These are phyloP conservation scores for Xylariales sp. DNA, from an alignment of 2,329 filamentous ascomycete genomes.

Conservation along the genomic window DNA sequence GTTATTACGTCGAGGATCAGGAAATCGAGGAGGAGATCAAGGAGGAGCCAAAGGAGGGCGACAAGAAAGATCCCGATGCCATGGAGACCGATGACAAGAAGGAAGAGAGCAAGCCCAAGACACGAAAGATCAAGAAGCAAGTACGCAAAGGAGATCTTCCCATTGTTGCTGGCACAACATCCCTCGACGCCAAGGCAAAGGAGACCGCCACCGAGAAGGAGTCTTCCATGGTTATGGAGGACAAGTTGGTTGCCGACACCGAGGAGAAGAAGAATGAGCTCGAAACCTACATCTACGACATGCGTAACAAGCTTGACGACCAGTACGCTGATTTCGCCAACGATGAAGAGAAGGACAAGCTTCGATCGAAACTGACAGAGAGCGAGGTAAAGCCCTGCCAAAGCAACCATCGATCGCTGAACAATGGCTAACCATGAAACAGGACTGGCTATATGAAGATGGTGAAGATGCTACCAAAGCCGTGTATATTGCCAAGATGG, in stretches of 20 bases:
- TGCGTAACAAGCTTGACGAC: conserved; percentile 92
- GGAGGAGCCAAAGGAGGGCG: conserved; percentile 55
- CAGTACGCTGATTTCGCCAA: conserved; percentile 83
- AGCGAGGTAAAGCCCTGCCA: conserved; percentile 67
- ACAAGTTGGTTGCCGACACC: conserved; percentile 96
- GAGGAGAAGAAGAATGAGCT: conserved; percentile 99
- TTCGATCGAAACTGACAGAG: conserved; percentile 76
- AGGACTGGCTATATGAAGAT: conserved; percentile 99
- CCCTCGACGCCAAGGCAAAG: conserved; percentile 67
- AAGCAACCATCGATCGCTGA: not conserved
- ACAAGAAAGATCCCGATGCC: conserved; percentile 68
- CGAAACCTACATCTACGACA: conserved; percentile 94
- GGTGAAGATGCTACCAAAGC: conserved; percentile 93
- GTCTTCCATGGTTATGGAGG: conserved; percentile 88
- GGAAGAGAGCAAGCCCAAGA: conserved; percentile 67
- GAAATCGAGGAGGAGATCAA: conserved; percentile 93
- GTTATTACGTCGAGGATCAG: conserved; percentile 96
- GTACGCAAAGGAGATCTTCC: conserved; percentile 94
- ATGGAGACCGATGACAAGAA: conserved; percentile 77
- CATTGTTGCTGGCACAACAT: conserved; percentile 75
- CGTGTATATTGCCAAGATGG: conserved; percentile 89
- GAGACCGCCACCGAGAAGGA: conserved; percentile 73
- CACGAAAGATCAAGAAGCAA: conserved; percentile 98
- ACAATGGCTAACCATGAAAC: not conserved
- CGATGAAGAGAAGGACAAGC: conserved; percentile 86